A percentile compares a stretch with the other conserved stretches of the same genome.
phyloP scores from a whole-genome alignment of 306 rosid genomes.

The Begonia fuchsioides region DNA sequence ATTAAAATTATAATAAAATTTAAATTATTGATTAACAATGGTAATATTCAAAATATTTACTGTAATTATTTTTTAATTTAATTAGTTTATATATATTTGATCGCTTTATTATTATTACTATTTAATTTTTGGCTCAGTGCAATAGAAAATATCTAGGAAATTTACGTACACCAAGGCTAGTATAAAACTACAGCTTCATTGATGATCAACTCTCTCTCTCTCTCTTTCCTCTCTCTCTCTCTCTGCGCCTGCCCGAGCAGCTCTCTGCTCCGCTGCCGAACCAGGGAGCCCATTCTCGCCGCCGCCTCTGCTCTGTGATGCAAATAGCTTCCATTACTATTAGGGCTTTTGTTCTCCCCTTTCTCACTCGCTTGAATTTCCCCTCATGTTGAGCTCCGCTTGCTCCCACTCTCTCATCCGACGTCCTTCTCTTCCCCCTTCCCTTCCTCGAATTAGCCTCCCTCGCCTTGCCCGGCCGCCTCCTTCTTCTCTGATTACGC shows the following conservation, averaged over 20 bases:
- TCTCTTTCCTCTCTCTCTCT: constrained; percentile 3
- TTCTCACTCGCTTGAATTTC: constrained; percentile 4
- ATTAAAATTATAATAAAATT: too few relatives aligned
- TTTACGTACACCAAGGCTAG: too few relatives aligned
- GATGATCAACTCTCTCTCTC: too few relatives aligned
- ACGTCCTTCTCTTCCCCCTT: constrained; percentile 34
- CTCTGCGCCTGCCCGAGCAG: not conserved
- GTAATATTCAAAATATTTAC: too few relatives aligned
- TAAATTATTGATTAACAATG: too few relatives aligned
- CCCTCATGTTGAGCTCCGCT: constrained; percentile 48
- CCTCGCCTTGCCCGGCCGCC: constrained; percentile 15
- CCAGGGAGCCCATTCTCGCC: not conserved
- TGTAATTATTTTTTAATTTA: too few relatives aligned
- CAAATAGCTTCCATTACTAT: constrained; percentile 2
- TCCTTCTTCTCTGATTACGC: constrained; percentile 23
- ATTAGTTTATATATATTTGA: too few relatives aligned
- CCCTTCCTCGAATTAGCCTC: constrained; percentile 24
- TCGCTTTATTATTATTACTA: too few relatives aligned
- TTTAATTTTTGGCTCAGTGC: too few relatives aligned
- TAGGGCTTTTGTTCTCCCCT: constrained; percentile 7
- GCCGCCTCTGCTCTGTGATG: constrained; percentile 10
- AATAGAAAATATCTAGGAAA: too few relatives aligned
- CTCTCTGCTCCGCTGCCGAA: constrained; percentile 1
- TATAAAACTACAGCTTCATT: too few relatives aligned
- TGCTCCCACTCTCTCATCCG: constrained; percentile 30